Conservation (phyloP, 2,329 filamentous ascomycete genomes). For the Stromatinia cepivora region DNA sequence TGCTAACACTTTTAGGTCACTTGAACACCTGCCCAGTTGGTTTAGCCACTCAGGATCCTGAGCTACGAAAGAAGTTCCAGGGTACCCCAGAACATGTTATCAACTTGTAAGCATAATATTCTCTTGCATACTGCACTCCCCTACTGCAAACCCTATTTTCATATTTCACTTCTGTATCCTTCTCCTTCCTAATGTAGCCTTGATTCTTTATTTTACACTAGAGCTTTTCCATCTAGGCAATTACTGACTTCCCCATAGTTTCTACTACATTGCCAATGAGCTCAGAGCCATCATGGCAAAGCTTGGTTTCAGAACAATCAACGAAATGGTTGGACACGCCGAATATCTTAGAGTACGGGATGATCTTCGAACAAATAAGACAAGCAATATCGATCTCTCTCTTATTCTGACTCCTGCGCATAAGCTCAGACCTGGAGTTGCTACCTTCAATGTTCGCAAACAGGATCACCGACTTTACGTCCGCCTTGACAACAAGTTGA, state of each 20-base stretch:
- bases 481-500: conserved; percentile 94
- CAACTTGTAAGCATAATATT: conserved; percentile 61
- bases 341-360: conserved; percentile 85
- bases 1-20: conserved; percentile 27
- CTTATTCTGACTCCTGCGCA: conserved; percentile 95
- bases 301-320: conserved; percentile 90
- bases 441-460: conserved; percentile 96
- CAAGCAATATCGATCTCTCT: conserved; percentile 87
- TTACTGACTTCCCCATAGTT: conserved; percentile 32
- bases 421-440: conserved; percentile 88
- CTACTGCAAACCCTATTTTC: no score
- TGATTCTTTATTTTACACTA: neutral
- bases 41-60: conserved; percentile 94
- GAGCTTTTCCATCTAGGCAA: neutral
- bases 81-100: conserved; percentile 95
- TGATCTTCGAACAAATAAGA: conserved; percentile 84
- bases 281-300: conserved; percentile 95
- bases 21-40: conserved; percentile 83
- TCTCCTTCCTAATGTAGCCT: neutral
- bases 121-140: neutral
- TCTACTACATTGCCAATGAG: conserved; percentile 94
- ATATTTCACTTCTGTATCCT: neutral
- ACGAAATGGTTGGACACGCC: conserved; percentile 95
- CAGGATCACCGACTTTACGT: conserved; percentile 94
- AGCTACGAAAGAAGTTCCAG: conserved; percentile 88